A percentile compares a stretch with the other conserved stretches of the same genome.
Conservation (phyloP, 2,329 filamentous ascomycete species). For the Aureobasidium sp. region DNA sequence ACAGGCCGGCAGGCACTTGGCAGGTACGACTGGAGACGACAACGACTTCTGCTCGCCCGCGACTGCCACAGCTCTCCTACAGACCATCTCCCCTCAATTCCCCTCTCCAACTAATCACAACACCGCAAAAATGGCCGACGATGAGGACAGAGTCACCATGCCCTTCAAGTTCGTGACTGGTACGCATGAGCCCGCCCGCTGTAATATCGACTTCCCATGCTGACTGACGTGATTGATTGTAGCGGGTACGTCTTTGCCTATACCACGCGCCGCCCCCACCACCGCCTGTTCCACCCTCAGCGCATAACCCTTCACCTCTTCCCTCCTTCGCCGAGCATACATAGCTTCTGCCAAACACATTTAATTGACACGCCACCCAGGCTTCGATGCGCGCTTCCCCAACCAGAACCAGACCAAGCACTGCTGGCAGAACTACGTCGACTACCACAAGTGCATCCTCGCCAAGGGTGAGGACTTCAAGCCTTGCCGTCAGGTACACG, state of each 20-base stretch:
- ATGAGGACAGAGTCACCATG: slow-evolving; percentile 87
- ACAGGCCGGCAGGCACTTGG: not conserved
- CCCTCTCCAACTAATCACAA: slow-evolving; percentile 17
- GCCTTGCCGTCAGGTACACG: slow-evolving; percentile 82
- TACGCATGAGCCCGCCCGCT: slow-evolving; percentile 47
- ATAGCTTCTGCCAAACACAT: not conserved
- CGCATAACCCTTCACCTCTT: not conserved
- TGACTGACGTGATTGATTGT: slow-evolving; percentile 20
- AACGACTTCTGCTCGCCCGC: not conserved
- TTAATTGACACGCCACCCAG: slow-evolving; percentile 40
- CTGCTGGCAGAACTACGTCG: slow-evolving; percentile 99
- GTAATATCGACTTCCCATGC: slow-evolving; percentile 22
- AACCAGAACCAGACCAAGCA: slow-evolving; percentile 98
- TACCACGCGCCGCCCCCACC: not conserved
- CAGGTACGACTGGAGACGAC: slow-evolving; percentile 8
- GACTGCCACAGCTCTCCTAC: not conserved
- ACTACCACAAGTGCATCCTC: slow-evolving; percentile 99
- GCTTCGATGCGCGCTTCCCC: slow-evolving; percentile 98
- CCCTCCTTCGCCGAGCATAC: not conserved
- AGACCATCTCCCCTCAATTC: slow-evolving; percentile 6
- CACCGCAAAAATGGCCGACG: slow-evolving; percentile 78
- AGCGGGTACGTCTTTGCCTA: slow-evolving; percentile 10
- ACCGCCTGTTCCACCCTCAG: not conserved
- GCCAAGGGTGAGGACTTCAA: slow-evolving; percentile 98
- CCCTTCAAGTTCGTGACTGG: slow-evolving; percentile 99